Evolutionary conservation across 2,329 filamentous ascomycete species (phyloP).

Genomic region (Cladophialophora exuberans): DNA sequence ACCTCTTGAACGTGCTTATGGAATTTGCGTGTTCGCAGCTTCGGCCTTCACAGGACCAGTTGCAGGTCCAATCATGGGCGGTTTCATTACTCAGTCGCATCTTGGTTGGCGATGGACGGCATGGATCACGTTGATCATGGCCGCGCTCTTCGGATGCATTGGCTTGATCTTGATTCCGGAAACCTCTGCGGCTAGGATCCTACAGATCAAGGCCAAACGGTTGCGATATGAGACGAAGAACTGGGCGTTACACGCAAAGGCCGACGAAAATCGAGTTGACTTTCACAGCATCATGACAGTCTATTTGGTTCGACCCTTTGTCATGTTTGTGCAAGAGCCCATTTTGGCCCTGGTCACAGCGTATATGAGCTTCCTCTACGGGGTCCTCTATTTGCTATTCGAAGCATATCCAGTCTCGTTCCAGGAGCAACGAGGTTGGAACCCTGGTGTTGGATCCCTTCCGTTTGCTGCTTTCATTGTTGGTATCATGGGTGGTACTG

Average conservation of each 20-base stretch:
- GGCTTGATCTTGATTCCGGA: slow-evolving; percentile 55
- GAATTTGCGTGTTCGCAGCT: slow-evolving; percentile 48
- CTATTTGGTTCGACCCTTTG: slow-evolving; percentile 50
- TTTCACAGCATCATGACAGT: slow-evolving; percentile 45
- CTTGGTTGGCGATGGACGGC: slow-evolving; percentile 62
- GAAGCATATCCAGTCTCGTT: slow-evolving; percentile 48
- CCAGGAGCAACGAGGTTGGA: slow-evolving; percentile 43
- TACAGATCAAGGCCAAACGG: slow-evolving; percentile 52
- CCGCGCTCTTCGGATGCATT: slow-evolving; percentile 46
- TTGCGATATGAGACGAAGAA: slow-evolving; percentile 54
- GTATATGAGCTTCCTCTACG: slow-evolving; percentile 46
- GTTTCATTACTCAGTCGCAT: slow-evolving; percentile 52
- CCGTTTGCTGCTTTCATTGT: slow-evolving; percentile 43
- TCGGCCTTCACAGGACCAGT: slow-evolving; percentile 56
- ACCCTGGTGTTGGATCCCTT: slow-evolving; percentile 41
- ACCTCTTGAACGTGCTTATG: slow-evolving; percentile 51
- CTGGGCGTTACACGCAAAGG: slow-evolving; percentile 50
- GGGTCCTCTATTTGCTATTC: slow-evolving; percentile 40
- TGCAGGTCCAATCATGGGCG: slow-evolving; percentile 49
- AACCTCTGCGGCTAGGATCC: slow-evolving; percentile 53
- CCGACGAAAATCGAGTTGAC: slow-evolving; percentile 48
- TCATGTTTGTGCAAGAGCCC: slow-evolving; percentile 54
- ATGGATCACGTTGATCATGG: slow-evolving; percentile 59
- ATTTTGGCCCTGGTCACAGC: slow-evolving; percentile 53
- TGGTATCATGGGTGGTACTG: slow-evolving; percentile 39